Evolutionary conservation across 805 yeast species (phyloP).

Genomic region (Scheffersomyces ergatensis): DNA sequence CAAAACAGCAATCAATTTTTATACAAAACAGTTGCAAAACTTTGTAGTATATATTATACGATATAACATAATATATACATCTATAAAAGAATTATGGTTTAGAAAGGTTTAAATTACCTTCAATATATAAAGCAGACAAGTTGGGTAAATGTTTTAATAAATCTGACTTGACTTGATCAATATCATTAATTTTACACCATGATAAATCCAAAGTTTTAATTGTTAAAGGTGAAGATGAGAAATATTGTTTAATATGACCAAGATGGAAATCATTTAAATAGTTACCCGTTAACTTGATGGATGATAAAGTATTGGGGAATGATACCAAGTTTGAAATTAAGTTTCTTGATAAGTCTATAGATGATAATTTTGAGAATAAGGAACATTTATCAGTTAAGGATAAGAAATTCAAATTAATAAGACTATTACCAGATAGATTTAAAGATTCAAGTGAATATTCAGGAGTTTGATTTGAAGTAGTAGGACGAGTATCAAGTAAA

Average conservation of each 20-base stretch:
- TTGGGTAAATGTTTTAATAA: not conserved
- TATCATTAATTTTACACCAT: conserved; percentile 9
- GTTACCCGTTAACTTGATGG: conserved; percentile 21
- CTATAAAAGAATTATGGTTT: no score
- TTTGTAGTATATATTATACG: no score
- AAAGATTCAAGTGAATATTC: not conserved
- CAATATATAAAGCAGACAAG: not conserved
- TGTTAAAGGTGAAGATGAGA: conserved; percentile 1
- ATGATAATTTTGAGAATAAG: conserved; percentile 10
- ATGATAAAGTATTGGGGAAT: conserved; percentile 12
- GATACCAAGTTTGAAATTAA: conserved; percentile 11
- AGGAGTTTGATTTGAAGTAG: not conserved
- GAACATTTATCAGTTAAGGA: not conserved
- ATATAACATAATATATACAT: no score
- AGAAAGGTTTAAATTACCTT: not conserved
- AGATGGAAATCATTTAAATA: conserved; percentile 9
- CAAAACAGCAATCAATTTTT: no score
- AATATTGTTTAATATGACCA: not conserved
- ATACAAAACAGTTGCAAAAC: no score
- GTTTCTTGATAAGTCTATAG: conserved; percentile 24
- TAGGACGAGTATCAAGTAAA: not conserved
- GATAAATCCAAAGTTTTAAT: conserved; percentile 11
- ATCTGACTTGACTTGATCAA: not conserved
- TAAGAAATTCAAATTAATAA: conserved; percentile 9
- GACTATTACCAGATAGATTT: conserved; percentile 24